Base-by-base conservation (phyloP, 768 basidiomycete genomes). In the Leccinellum rugosiceps region DNA sequence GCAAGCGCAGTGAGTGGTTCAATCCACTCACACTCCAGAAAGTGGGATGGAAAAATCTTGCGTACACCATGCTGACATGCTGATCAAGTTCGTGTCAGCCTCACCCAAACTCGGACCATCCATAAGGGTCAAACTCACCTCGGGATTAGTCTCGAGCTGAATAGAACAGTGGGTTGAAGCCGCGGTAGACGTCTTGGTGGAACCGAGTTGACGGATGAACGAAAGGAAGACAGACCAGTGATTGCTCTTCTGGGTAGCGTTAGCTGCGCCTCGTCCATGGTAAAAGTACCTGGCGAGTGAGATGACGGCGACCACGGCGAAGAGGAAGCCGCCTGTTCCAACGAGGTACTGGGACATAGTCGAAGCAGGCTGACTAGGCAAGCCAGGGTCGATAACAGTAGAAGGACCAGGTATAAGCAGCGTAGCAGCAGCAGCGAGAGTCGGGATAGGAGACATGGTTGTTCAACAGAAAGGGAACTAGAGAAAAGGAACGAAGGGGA, bases 61-160 rank as follows among this genome's bases (percentile, higher is more conserved):
- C 61, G 26, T 68, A 66, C 1, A 68, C 59, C 59, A 61, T 62
- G n/a, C 34, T 64, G 3, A 67, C 57, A 25, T 69, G 58, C 9
- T 59, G 35, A 34, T 59, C 25, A 4, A 2, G 0, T 19, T 21
- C 26, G 5, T 4, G 23, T 69, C 21, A 59, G 38, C 8, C 1
- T 1, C 2, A 46, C 25, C 6, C 6, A 60, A 31, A 32, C 25
- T 28, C 6, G 9, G 9, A 10, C 13, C 2, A 25, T 3, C 8
- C 7, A 26, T 26, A 6, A 1, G 28, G 3, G 6, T 11, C 10
- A 6, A 44, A 45, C 57, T 1, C 30, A 62, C 67, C 46, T 66
- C 55, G 1, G 19, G 1, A n/a, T 2, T 2, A 15, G 10, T 21
- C 46, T 48, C 6, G 45, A 25, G 14, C 19, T 25, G 6, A 17